phyloP scores from a whole-genome alignment of 805 yeast genomes.

The Metschnikowia orientalis region DNA sequence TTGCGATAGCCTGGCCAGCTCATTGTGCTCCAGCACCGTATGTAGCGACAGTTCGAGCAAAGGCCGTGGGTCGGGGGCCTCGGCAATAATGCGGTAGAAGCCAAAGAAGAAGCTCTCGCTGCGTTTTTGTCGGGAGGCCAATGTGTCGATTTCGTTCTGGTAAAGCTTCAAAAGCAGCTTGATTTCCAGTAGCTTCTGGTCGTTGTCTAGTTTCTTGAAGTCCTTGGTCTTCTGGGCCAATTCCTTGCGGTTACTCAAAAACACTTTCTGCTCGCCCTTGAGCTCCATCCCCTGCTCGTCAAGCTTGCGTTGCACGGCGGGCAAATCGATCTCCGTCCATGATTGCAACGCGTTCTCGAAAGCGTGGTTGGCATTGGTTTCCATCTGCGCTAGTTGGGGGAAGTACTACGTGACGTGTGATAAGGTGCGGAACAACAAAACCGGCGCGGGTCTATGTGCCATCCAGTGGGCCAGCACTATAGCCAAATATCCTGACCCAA shows the following conservation, averaged over 20 bases:
- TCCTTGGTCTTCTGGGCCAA: constrained; percentile 82
- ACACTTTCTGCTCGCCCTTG: constrained; percentile 62
- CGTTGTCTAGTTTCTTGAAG: constrained; percentile 68
- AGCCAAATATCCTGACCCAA: no score
- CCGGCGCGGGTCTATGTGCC: no score
- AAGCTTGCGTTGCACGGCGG: constrained; percentile 63
- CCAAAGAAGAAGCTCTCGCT: constrained; percentile 72
- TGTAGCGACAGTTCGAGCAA: constrained; percentile 66
- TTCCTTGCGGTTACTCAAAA: constrained; percentile 67
- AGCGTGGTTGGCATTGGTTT: constrained; percentile 6
- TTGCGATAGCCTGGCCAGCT: constrained; percentile 45
- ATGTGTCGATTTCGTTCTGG: constrained; percentile 80
- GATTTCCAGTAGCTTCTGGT: constrained; percentile 60
- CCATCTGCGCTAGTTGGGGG: no score
- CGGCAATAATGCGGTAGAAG: constrained; percentile 71
- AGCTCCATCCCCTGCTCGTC: constrained; percentile 74
- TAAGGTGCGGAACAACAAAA: no score
- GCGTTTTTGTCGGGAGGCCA: constrained; percentile 71
- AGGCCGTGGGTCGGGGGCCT: constrained; percentile 92
- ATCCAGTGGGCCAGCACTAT: no score
- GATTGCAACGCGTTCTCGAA: constrained; percentile 49
- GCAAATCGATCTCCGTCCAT: constrained; percentile 74
- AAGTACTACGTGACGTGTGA: no score
- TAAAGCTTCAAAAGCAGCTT: constrained; percentile 69
- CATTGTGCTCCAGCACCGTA: constrained; percentile 52